Evolutionary conservation across 2,329 filamentous ascomycete species (phyloP), one percentile per base, ranked within the genome.

Genomic region (Aureobasidium pullulans): DNA sequence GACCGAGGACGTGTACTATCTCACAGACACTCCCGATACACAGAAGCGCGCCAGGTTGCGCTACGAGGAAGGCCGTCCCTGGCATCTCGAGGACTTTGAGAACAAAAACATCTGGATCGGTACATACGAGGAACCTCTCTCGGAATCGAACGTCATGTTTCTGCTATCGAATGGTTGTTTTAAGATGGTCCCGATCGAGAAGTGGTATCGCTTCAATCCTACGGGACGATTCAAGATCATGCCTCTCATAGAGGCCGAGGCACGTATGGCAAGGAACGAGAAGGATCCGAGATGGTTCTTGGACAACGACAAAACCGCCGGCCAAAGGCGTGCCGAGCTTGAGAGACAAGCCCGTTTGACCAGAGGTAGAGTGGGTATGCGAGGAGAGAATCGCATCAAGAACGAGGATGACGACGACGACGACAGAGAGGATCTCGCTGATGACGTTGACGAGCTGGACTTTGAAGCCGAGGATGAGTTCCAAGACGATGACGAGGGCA

Each of bases 51-150:
- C 81, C 43, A 78, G 83, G 61, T 76, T 86, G 43, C 82, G 92
- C 63, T 99, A 97, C 65, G 94, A 97, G 71, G 94, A 99, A 72
- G 90, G 93, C 4, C 78, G 96, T 52, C 94, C 94, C 6, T 99
- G 94, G 94, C 92, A 96, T 71, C 75, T 99, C 37, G 94, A 99
- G 71, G 94, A 99, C 71, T 95, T 92, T 42, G 93, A 99, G 68
- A 90, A 91, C 64, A 96, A 93, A 72, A 93, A 96, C 67, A 88
- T 89, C 2, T 97, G 92, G 90, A 86, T 94, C 36, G 94, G 92
- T 46, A 88, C 86, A 60, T 96, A 97, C 66, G 89, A 97, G 67
- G 88, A 88, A 29, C 89, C 91, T 16, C 81, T 97, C 39, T 96
- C 93, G 0, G 87, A 93, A 67, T 80, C 78, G 1, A 86, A 89